Conservation (phyloP, 2,329 filamentous ascomycete species). For the Rhexocercosporidium sp. region DNA sequence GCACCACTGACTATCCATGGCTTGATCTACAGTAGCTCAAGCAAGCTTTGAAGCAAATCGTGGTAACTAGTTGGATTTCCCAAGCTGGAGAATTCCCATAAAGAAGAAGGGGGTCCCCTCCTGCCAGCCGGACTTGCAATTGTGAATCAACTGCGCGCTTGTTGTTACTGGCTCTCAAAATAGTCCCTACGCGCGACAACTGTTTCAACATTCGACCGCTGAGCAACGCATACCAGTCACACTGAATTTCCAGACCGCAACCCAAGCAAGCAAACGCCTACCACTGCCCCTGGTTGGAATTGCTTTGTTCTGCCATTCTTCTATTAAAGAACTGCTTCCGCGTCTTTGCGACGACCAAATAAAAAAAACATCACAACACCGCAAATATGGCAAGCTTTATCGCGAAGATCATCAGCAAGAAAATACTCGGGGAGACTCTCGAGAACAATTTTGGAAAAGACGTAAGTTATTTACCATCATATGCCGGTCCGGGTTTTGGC, state of each 20-base stretch:
- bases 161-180: slow-evolving; percentile 9
- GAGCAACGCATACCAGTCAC: slow-evolving; percentile 32
- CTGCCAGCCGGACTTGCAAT: not conserved
- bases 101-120: slow-evolving; percentile 13
- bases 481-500: not conserved
- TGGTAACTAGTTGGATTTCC: not conserved
- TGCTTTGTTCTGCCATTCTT: slow-evolving; percentile 14
- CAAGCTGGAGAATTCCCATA: slow-evolving; percentile 14
- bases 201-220: slow-evolving; percentile 30
- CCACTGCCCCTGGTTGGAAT: slow-evolving; percentile 22
- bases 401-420: slow-evolving; percentile 60
- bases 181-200: slow-evolving; percentile 28
- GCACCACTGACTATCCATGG: slow-evolving; percentile 7
- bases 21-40: slow-evolving; percentile 9
- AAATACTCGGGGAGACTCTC: slow-evolving; percentile 60
- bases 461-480: slow-evolving; percentile 45
- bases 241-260: slow-evolving; percentile 15
- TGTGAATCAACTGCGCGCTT: slow-evolving; percentile 14
- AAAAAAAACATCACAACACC: slow-evolving; percentile 15
- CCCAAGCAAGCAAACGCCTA: slow-evolving; percentile 24
- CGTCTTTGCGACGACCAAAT: not conserved
- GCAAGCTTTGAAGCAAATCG: slow-evolving; percentile 13
- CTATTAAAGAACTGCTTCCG: slow-evolving; percentile 25
- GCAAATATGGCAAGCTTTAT: slow-evolving; percentile 57
- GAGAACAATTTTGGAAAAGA: slow-evolving; percentile 64